Conservation (phyloP, 2,329 filamentous ascomycete genomes). For the Colletotrichum simmondsii region DNA sequence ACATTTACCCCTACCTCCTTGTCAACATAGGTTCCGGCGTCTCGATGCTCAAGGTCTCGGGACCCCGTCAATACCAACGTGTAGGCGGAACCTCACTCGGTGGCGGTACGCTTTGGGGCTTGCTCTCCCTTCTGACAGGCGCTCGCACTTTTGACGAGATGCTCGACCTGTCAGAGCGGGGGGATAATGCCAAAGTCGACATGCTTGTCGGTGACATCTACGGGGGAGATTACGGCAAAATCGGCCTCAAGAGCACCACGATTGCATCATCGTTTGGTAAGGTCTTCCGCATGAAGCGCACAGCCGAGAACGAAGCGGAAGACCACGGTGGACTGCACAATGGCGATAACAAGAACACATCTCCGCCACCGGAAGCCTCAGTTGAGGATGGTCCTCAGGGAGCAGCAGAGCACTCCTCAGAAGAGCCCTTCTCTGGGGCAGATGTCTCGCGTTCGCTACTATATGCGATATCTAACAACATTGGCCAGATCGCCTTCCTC, state of each 20-base stretch:
- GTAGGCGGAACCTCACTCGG: slow-evolving; percentile 95
- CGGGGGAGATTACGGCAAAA: slow-evolving; percentile 94
- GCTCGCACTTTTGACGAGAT: slow-evolving; percentile 97
- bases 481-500: slow-evolving; percentile 97
- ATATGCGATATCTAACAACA: slow-evolving; percentile 97
- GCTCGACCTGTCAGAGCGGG: slow-evolving; percentile 88
- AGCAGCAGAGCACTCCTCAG: slow-evolving; percentile 39
- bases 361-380: slow-evolving; percentile 29
- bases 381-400: slow-evolving; percentile 8
- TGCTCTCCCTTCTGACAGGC: slow-evolving; percentile 92
- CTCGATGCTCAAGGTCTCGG: slow-evolving; percentile 96
- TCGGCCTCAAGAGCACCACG: slow-evolving; percentile 93
- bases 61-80: slow-evolving; percentile 85
- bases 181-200: slow-evolving; percentile 93
- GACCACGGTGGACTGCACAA: slow-evolving; percentile 71
- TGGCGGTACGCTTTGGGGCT: slow-evolving; percentile 96
- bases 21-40: slow-evolving; percentile 99
- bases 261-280: slow-evolving; percentile 98
- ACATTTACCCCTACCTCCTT: slow-evolving; percentile 93
- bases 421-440: slow-evolving; percentile 73
- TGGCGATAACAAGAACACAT: slow-evolving; percentile 53
- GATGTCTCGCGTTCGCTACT: slow-evolving; percentile 93
- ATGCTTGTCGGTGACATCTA: slow-evolving; percentile 99
- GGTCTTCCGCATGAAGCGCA: slow-evolving; percentile 91
- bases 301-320: slow-evolving; percentile 83